These are phyloP conservation scores for Epithemia pelagica DNA, from an alignment of 108 stramenopile genomes.

Conservation along the genomic window DNA sequence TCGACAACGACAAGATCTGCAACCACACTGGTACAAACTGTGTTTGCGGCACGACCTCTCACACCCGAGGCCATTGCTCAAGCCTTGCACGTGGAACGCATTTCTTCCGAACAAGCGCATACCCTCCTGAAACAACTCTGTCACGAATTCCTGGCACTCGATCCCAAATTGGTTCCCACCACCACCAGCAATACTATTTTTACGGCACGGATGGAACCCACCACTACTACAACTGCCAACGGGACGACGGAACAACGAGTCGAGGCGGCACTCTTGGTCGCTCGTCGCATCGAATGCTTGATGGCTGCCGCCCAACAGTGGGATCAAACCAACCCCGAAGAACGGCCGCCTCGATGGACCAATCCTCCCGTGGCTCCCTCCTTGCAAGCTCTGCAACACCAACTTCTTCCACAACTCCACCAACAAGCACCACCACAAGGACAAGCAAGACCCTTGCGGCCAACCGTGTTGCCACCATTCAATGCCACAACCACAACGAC, in stretches of 20 bases:
- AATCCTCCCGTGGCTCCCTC: too few relatives aligned
- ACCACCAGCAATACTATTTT: slow-evolving; percentile 26
- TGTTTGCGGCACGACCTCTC: slow-evolving; percentile 10
- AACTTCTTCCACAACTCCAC: too few relatives aligned
- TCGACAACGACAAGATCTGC: too few relatives aligned
- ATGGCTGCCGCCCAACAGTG: slow-evolving; percentile 17
- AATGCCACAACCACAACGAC: too few relatives aligned
- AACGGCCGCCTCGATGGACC: slow-evolving; percentile 13
- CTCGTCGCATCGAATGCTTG: slow-evolving; percentile 29
- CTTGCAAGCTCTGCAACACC: too few relatives aligned
- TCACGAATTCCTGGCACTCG: slow-evolving; percentile 26
- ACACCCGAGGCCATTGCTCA: slow-evolving; percentile 18
- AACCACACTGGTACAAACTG: slow-evolving; percentile 18
- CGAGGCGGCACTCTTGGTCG: slow-evolving; percentile 18
- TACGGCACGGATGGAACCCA: slow-evolving; percentile 21
- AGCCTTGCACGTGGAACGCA: slow-evolving; percentile 27
- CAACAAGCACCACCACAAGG: too few relatives aligned
- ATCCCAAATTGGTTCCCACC: slow-evolving; percentile 7
- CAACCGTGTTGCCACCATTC: too few relatives aligned
- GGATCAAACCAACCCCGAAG: slow-evolving; percentile 11
- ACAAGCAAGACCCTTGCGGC: too few relatives aligned
- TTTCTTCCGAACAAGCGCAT: slow-evolving; percentile 28
- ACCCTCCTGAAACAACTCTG: slow-evolving; percentile 45
- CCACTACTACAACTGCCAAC: not conserved
- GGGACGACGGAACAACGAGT: too few relatives aligned